Evolutionary conservation across 2,329 filamentous ascomycete genomes (phyloP), one percentile per base, ranked within the genome.

Genomic region (Colletotrichum horii): DNA sequence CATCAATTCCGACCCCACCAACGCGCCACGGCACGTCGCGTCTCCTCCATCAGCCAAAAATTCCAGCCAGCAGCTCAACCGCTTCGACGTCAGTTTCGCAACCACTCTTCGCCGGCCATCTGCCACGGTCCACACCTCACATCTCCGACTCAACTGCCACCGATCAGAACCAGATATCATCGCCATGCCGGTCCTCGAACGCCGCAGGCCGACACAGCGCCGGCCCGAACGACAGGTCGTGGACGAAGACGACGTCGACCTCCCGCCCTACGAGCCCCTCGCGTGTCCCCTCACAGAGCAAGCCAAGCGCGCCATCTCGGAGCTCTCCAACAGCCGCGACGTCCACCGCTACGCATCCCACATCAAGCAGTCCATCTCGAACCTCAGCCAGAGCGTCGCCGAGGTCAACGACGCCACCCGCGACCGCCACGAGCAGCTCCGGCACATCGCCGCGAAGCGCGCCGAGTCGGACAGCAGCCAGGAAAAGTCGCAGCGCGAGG

Each of bases 201-300:
- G 74, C 28, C 74, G 74, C 28, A 55, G 74, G 66, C 67, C 52
- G 32, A 24, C 60, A 38, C 74, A 76, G 34, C 74, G 74, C 43
- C 74, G 74, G 28, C 69, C 73, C 11, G 74, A 76, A 48, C 66
- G 70, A 24, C 43, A 70, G 26, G 65, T 69, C 52, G 65, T 28
- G 19, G 70, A 58, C 70, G 64, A 73, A n/a, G 73, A 72, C 24
- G 68, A 71, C 24, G 72, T 36, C 26, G 80, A 83, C 16, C 81
- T 91, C n/a, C 89, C 89, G 4, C 82, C 84, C 3, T 91, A 91
- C 82, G 84, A 91, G 72, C 83, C 87, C 4, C 89, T 87, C 9
- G 80, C 83, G 12, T 88, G 84, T 72, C 85, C 88, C 8, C 86
- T 91, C 76, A 83, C 85, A 71, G 81, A 84, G 15, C 71, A 74